Conservation (phyloP, 345 rosid species). For the Populus tremula region DNA sequence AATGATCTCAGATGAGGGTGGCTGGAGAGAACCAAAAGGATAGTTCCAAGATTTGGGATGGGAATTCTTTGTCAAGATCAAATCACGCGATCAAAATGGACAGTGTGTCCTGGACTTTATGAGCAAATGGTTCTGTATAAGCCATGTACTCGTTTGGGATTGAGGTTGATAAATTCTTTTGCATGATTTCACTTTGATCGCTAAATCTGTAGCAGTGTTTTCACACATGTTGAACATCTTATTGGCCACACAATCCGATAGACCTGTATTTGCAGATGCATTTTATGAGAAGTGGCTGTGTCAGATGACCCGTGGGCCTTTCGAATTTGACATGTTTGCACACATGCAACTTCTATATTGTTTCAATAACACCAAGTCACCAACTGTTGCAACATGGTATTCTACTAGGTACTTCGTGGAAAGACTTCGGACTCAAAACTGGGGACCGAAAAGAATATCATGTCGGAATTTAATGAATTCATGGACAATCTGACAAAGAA, state of each 20-base stretch:
- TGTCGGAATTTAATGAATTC: conserved; percentile 16
- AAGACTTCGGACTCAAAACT: conserved; percentile 9
- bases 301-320: background rate
- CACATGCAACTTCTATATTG: conserved; percentile 11
- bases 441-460: conserved; percentile 14
- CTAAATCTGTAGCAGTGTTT: background rate
- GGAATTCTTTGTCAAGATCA: conserved; percentile 35
- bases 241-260: conserved; percentile 1
- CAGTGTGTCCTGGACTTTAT: conserved; percentile 39
- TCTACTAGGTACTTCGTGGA: conserved; percentile 6
- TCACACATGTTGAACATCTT: background rate
- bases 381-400: background rate
- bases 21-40: conserved; percentile 53
- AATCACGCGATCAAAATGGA: conserved; percentile 40
- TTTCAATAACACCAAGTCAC: background rate
- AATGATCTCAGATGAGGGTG: conserved; percentile 35
- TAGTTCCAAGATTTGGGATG: conserved; percentile 47
- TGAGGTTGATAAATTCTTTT: conserved; percentile 11
- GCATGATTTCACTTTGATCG: conserved; percentile 11
- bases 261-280: conserved; percentile 2
- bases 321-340: conserved; percentile 13
- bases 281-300: background rate
- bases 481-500: conserved; percentile 30
- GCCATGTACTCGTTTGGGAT: conserved; percentile 1
- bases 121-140: conserved; percentile 14